Percentiles rank a stretch among this genome's conserved stretches.
Conservation (phyloP, 306 rosid genomes). For the Herpetospermum pedunculosum region DNA sequence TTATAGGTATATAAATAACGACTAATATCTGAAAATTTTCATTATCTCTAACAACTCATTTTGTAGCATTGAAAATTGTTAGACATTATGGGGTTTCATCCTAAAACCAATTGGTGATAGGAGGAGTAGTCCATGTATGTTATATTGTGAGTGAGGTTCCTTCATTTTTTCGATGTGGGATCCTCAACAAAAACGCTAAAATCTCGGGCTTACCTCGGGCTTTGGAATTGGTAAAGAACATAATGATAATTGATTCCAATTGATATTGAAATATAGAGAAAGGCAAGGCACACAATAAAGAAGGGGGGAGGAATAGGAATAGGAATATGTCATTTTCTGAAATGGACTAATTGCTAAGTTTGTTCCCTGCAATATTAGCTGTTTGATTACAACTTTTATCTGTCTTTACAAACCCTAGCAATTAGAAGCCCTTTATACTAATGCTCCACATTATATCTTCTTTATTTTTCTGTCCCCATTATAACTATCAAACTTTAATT, state of each 20-base stretch:
- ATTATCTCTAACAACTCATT: no score
- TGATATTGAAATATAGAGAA: not conserved
- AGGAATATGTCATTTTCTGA: constrained; percentile 19
- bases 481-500: not conserved
- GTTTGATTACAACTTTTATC: constrained; percentile 35
- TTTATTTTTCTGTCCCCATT: not conserved
- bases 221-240: not conserved
- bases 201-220: not conserved
- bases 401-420: constrained; percentile 3
- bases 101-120: no score
- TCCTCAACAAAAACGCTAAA: no score
- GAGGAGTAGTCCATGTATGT: no score
- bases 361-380: constrained; percentile 21
- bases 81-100: no score
- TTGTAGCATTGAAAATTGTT: no score
- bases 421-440: not conserved
- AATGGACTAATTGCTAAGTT: constrained; percentile 14
- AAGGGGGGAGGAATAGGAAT: not conserved
- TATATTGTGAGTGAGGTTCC: no score
- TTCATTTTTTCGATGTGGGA: no score
- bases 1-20: no score
- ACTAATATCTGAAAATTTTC: no score
- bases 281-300: not conserved
- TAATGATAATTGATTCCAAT: not conserved
- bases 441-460: not conserved